Evolutionary conservation across 2,329 filamentous ascomycete genomes (phyloP).

Genomic region (Cordyceps cateniannulata): DNA sequence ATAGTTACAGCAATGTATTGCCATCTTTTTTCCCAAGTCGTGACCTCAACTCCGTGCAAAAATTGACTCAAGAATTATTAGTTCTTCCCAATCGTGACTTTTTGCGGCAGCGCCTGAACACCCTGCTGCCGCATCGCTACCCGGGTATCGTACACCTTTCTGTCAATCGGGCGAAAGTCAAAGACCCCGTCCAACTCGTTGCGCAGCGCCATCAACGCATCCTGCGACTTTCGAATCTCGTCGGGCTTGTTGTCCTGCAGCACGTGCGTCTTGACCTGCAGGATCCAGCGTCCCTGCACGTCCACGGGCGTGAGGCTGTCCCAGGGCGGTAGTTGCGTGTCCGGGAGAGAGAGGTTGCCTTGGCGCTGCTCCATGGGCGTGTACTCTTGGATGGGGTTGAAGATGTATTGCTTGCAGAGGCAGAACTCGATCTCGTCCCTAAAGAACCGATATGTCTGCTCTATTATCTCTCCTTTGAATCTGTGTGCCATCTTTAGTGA

Average conservation of each 20-base stretch:
- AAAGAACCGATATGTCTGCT: slow-evolving; percentile 48
- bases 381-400: slow-evolving; percentile 27
- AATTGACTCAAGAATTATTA: slow-evolving; percentile 5
- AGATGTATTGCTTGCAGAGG: slow-evolving; percentile 41
- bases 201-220: slow-evolving; percentile 41
- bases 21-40: too few species aligned
- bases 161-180: slow-evolving; percentile 45
- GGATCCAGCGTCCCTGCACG: slow-evolving; percentile 45
- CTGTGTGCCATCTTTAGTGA: slow-evolving; percentile 26
- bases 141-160: slow-evolving; percentile 47
- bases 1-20: too few species aligned
- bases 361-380: slow-evolving; percentile 25
- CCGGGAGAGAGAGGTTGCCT: slow-evolving; percentile 15
- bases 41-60: too few species aligned
- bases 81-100: slow-evolving; percentile 28
- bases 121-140: slow-evolving; percentile 32
- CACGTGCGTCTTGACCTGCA: slow-evolving; percentile 48
- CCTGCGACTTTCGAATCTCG: slow-evolving; percentile 48
- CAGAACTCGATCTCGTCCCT: slow-evolving; percentile 48
- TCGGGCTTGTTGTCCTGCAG: slow-evolving; percentile 52
- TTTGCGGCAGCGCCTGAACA: slow-evolving; percentile 32
- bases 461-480: slow-evolving; percentile 46
- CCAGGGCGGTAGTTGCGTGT: slow-evolving; percentile 37
- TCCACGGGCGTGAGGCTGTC: slow-evolving; percentile 42
- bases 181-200: slow-evolving; percentile 46